phyloP scores from a whole-genome alignment of 129 eudicot species.

The Artemisia tridentata region DNA sequence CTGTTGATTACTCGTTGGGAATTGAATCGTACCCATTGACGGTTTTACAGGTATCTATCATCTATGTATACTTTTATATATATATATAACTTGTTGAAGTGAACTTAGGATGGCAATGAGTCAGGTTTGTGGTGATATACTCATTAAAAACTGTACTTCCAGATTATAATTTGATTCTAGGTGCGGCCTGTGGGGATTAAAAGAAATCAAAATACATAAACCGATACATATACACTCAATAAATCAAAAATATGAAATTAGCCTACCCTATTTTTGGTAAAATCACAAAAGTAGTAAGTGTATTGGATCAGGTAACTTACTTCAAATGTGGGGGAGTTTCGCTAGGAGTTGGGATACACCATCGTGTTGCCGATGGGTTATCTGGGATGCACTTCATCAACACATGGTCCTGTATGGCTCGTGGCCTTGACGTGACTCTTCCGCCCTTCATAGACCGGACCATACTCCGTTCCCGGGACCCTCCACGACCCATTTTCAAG shows the following conservation, averaged over 20 bases:
- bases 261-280: too few relatives aligned
- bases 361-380: neutral
- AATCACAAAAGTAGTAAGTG: neutral
- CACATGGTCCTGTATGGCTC: neutral
- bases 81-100: too few relatives aligned
- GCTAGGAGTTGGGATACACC: neutral
- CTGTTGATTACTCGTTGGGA: neutral
- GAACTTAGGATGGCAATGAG: too few relatives aligned
- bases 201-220: too few relatives aligned
- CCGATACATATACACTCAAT: too few relatives aligned
- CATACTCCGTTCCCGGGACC: conserved; percentile 6
- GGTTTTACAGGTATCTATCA: neutral
- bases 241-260: too few relatives aligned
- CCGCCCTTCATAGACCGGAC: neutral
- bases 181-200: too few relatives aligned
- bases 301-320: neutral
- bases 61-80: neutral
- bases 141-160: too few relatives aligned
- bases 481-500: neutral
- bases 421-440: neutral
- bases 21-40: neutral
- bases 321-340: conserved; percentile 10
- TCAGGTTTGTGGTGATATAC: too few relatives aligned
- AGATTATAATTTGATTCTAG: too few relatives aligned
- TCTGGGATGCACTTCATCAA: neutral